These are phyloP conservation scores for Sporobolus alterniflorus DNA, from an alignment of 202 grass and related monocot species.

Conservation along the genomic window DNA sequence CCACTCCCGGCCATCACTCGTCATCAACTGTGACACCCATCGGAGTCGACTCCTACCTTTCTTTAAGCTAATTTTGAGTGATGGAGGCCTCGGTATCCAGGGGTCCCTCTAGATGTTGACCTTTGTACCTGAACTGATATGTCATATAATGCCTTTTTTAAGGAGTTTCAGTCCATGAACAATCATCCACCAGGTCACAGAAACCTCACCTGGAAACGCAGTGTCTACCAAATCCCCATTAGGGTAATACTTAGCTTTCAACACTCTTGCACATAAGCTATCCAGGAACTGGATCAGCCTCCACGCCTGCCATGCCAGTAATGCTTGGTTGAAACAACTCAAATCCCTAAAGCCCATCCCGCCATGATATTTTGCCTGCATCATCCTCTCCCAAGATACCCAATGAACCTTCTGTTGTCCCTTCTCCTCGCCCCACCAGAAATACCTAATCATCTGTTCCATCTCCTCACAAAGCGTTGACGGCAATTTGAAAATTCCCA, in stretches of 20 bases:
- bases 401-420: neutral
- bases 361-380: neutral
- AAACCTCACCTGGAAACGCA: neutral
- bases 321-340: neutral
- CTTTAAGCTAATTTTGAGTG: no score
- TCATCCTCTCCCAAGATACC: neutral
- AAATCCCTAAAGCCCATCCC: neutral
- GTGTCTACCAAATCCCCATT: neutral
- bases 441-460: neutral
- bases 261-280: neutral
- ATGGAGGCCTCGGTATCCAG: no score
- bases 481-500: neutral
- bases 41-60: no score
- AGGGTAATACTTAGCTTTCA: neutral
- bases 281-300: neutral
- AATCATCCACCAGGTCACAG: neutral
- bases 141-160: neutral
- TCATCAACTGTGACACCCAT: no score
- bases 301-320: neutral
- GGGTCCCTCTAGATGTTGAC: no score
- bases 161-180: neutral
- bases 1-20: no score
- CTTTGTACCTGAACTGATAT: no score
- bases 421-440: neutral
- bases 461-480: no score